Evolutionary conservation across 2,329 filamentous ascomycete species (phyloP).

Genomic region (Talaromyces verruculosus): DNA sequence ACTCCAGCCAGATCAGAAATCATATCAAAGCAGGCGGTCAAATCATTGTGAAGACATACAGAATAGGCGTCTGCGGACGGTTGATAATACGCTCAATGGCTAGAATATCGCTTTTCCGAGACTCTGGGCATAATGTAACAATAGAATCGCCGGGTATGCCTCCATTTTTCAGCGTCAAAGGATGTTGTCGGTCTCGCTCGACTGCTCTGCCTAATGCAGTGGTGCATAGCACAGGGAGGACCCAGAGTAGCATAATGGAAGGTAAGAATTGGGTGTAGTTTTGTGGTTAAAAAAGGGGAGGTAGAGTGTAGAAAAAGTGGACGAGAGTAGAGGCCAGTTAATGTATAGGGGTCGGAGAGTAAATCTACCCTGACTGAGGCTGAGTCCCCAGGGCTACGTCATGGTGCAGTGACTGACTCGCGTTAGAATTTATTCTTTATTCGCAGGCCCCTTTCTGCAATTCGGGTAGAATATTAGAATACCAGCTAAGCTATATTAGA

Average conservation of each 20-base stretch:
- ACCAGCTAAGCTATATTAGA: background rate
- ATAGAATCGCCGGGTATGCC: constrained; percentile 12
- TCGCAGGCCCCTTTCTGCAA: background rate
- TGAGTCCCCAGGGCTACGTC: background rate
- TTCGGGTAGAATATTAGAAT: background rate
- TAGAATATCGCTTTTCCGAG: constrained; percentile 7
- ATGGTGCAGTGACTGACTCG: background rate
- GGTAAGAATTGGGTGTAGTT: background rate
- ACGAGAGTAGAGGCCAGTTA: background rate
- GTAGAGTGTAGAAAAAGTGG: constrained; percentile 1
- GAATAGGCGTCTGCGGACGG: constrained; percentile 7
- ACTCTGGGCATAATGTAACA: constrained; percentile 9
- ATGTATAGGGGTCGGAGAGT: constrained; percentile 4
- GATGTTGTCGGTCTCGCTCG: constrained; percentile 10
- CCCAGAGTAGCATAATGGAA: constrained; percentile 7
- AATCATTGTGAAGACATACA: constrained; percentile 14
- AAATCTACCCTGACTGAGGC: constrained; percentile 7
- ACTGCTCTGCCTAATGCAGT: constrained; percentile 4
- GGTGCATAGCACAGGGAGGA: constrained; percentile 4
- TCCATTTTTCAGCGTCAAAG: constrained; percentile 6
- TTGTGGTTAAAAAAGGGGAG: constrained; percentile 1
- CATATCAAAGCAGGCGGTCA: background rate
- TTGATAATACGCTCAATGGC: constrained; percentile 12
- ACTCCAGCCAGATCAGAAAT: constrained; percentile 10
- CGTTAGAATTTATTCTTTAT: background rate